phyloP scores from a whole-genome alignment of 2,329 filamentous ascomycete species.

The Ophiostoma piceae region DNA sequence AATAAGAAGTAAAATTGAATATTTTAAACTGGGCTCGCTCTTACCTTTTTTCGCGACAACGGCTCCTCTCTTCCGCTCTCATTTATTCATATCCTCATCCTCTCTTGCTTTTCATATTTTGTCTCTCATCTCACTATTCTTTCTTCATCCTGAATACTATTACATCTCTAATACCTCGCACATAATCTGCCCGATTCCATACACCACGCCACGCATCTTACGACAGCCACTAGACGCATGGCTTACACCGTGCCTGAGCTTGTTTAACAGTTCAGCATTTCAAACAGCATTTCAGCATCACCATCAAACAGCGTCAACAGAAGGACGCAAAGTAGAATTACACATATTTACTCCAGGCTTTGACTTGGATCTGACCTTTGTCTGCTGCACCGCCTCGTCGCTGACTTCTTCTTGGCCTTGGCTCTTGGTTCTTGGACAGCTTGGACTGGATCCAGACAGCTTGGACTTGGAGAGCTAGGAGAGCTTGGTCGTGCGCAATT shows the following conservation, averaged over 20 bases:
- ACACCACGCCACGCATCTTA: slow-evolving; percentile 5
- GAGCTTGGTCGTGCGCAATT: background rate
- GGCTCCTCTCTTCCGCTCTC: background rate
- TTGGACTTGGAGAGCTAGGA: background rate
- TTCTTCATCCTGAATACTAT: background rate
- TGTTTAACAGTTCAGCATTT: background rate
- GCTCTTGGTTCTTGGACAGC: slow-evolving; percentile 15
- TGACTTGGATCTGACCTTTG: background rate
- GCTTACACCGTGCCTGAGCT: slow-evolving; percentile 13
- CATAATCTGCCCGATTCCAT: background rate
- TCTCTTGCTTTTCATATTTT: background rate
- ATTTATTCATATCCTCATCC: background rate
- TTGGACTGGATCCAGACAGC: background rate
- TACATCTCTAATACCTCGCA: background rate
- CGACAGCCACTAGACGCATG: slow-evolving; percentile 9
- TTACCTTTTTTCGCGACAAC: background rate
- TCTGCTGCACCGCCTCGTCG: background rate
- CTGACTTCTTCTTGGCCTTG: slow-evolving; percentile 10
- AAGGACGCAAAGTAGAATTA: background rate
- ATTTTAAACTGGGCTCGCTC: background rate
- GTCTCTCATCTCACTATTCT: background rate
- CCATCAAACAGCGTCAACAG: background rate
- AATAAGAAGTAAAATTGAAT: background rate
- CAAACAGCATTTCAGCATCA: background rate
- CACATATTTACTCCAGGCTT: background rate